These are phyloP conservation scores for Trichoderma lentiforme DNA, from an alignment of 2,329 filamentous ascomycete genomes.

Conservation along the genomic window DNA sequence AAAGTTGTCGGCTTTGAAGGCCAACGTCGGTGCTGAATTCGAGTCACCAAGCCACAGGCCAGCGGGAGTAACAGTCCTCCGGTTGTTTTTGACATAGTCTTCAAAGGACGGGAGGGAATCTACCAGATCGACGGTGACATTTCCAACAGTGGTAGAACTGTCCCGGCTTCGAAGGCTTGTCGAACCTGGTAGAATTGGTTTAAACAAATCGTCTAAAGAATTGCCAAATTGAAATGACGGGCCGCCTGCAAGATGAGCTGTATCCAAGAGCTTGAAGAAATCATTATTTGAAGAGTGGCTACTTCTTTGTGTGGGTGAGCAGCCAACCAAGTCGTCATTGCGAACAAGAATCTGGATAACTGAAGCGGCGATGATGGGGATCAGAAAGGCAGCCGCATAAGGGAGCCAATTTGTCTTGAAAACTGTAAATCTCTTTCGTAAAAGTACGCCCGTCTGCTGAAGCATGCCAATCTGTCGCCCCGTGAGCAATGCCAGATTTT, in stretches of 20 bases:
- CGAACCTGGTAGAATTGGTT: constrained; percentile 16
- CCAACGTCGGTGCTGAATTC: constrained; percentile 57
- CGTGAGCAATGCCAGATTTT: constrained; percentile 38
- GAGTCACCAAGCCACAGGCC: constrained; percentile 68
- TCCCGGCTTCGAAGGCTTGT: constrained; percentile 16
- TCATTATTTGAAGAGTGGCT: constrained; percentile 17
- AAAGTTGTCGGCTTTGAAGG: constrained; percentile 61
- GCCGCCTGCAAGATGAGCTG: constrained; percentile 24
- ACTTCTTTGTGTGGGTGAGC: constrained; percentile 33
- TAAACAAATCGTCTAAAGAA: constrained; percentile 18
- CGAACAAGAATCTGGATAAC: constrained; percentile 70
- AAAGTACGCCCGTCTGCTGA: constrained; percentile 59
- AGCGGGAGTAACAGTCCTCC: constrained; percentile 67
- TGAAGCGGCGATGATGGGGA: constrained; percentile 72
- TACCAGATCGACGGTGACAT: constrained; percentile 21
- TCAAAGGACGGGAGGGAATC: constrained; percentile 64
- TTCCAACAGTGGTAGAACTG: constrained; percentile 3
- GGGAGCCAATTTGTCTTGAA: constrained; percentile 57
- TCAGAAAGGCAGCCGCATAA: constrained; percentile 66
- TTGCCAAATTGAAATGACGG: constrained; percentile 23
- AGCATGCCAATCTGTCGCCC: constrained; percentile 57
- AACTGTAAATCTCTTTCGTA: constrained; percentile 63
- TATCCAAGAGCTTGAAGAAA: constrained; percentile 23
- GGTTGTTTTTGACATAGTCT: constrained; percentile 57
- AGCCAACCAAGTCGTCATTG: constrained; percentile 47